Conservation (phyloP, 495 filamentous ascomycete species). For the Parachaetomium inaequale region DNA sequence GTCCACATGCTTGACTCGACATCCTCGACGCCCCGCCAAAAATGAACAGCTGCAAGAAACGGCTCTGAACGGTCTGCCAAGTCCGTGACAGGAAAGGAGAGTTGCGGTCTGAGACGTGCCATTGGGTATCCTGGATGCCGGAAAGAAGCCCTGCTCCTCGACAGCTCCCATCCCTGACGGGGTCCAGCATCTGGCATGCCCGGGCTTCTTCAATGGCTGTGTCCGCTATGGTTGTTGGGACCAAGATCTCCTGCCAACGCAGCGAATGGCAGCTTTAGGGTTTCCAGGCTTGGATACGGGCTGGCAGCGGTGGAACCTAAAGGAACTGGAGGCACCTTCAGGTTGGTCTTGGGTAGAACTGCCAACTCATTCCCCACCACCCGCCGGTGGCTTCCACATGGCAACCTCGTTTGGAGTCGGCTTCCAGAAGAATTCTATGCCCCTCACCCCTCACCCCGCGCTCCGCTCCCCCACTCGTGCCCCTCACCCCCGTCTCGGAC, state of each 20-base stretch:
- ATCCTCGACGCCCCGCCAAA: neutral
- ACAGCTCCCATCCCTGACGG: neutral
- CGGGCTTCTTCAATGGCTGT: constrained; percentile 1
- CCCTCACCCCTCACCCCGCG: constrained; percentile 4
- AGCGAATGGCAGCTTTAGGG: neutral
- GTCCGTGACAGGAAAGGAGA: neutral
- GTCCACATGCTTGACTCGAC: neutral
- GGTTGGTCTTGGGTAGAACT: neutral
- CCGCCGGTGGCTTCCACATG: constrained; percentile 16
- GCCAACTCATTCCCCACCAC: constrained; percentile 12
- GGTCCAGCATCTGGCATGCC: neutral
- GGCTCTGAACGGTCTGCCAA: neutral
- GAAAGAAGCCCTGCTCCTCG: neutral
- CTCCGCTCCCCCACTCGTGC: neutral
- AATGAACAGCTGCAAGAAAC: neutral
- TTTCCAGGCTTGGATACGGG: neutral
- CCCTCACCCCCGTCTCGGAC: neutral
- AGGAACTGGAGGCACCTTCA: neutral
- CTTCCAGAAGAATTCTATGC: constrained; percentile 28
- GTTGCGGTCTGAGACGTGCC: neutral
- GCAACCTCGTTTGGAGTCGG: neutral
- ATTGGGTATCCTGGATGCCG: neutral
- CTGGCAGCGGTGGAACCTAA: neutral
- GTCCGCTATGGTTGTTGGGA: neutral
- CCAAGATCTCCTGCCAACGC: neutral